phyloP scores from a whole-genome alignment of 2,329 filamentous ascomycete genomes.

The Xylariaceae sp. region DNA sequence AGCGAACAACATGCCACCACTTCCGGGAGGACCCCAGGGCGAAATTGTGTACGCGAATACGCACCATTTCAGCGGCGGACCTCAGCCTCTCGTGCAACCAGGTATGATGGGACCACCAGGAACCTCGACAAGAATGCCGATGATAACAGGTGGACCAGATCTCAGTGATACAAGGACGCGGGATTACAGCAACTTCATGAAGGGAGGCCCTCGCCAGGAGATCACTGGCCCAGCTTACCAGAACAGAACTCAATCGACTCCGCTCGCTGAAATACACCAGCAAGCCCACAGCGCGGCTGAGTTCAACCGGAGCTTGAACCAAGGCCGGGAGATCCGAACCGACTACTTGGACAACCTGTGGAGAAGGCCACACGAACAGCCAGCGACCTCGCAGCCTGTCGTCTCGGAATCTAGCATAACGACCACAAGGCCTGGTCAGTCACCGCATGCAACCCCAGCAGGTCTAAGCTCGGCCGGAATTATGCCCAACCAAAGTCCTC shows the following conservation, averaged over 20 bases:
- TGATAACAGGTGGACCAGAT: slow-evolving; percentile 78
- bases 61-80: slow-evolving; percentile 61
- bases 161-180: slow-evolving; percentile 71
- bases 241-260: slow-evolving; percentile 74
- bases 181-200: slow-evolving; percentile 75
- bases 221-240: slow-evolving; percentile 83
- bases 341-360: slow-evolving; percentile 80
- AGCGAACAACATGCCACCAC: slow-evolving; percentile 53
- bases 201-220: slow-evolving; percentile 81
- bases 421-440: slow-evolving; percentile 52
- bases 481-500: slow-evolving; percentile 59
- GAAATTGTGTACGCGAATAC: slow-evolving; percentile 86
- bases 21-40: slow-evolving; percentile 66
- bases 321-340: slow-evolving; percentile 72
- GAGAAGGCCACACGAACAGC: slow-evolving; percentile 76
- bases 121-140: slow-evolving; percentile 68
- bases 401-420: slow-evolving; percentile 43
- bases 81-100: slow-evolving; percentile 66
- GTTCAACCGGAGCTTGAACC: slow-evolving; percentile 79
- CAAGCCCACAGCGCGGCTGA: slow-evolving; percentile 87
- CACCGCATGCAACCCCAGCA: slow-evolving; percentile 53
- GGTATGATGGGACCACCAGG: slow-evolving; percentile 65
- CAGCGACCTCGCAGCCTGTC: slow-evolving; percentile 49
- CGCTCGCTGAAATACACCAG: slow-evolving; percentile 72
- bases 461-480: slow-evolving; percentile 54